Evolutionary conservation across 2,329 filamentous ascomycete species (phyloP).

Genomic region (Penicillium corylophilum): DNA sequence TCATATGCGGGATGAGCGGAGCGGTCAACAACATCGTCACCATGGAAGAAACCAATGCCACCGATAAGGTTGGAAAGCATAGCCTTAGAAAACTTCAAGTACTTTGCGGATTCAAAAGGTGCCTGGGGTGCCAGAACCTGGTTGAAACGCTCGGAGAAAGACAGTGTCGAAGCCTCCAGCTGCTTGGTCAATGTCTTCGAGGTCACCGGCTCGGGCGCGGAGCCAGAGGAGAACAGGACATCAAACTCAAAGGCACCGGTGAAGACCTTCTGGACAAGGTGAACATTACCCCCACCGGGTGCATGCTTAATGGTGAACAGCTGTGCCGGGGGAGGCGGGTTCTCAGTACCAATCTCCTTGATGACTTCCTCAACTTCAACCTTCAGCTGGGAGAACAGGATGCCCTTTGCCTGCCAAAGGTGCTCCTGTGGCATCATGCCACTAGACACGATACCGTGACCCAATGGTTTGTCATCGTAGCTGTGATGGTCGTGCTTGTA

Average conservation of each 20-base stretch:
- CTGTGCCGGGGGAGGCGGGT: conserved; percentile 78
- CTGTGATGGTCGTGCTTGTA: conserved; percentile 61
- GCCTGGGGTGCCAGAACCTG: conserved; percentile 69
- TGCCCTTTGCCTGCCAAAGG: conserved; percentile 78
- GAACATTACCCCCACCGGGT: conserved; percentile 66
- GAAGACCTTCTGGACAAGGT: conserved; percentile 89
- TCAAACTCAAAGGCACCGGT: conserved; percentile 90
- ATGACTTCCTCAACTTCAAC: conserved; percentile 61
- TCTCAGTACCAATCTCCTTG: conserved; percentile 60
- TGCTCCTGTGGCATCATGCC: conserved; percentile 64
- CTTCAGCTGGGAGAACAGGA: conserved; percentile 65
- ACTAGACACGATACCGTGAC: conserved; percentile 74
- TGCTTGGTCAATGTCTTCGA: conserved; percentile 67
- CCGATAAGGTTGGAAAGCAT: conserved; percentile 94
- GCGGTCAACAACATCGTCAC: conserved; percentile 81
- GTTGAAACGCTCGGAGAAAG: conserved; percentile 73
- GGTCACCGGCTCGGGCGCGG: conserved; percentile 55
- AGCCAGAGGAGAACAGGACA: conserved; percentile 80
- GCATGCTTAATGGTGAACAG: conserved; percentile 74
- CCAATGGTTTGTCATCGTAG: conserved; percentile 67
- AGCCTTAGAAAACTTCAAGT: conserved; percentile 76
- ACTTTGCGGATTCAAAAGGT: conserved; percentile 72
- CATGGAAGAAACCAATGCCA: conserved; percentile 93
- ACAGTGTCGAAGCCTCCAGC: conserved; percentile 63
- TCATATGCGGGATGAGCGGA: conserved; percentile 92